Base-by-base conservation (phyloP, 1,284 basidiomycete genomes). In the Ustanciosporium gigantosporum region DNA sequence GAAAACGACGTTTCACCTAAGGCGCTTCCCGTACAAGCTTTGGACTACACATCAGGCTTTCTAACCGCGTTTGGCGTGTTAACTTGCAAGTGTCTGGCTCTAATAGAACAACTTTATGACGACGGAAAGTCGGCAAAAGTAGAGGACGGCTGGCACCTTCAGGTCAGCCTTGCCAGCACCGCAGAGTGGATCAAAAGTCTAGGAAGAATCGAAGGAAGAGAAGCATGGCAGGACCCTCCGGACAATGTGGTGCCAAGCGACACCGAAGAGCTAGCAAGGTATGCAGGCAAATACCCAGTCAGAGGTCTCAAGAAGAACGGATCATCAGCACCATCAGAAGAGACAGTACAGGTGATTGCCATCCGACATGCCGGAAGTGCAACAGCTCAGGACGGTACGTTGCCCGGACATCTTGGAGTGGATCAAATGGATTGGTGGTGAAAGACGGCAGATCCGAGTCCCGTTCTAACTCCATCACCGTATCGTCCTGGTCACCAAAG, bases 11-110 rank as follows among this genome's bases (percentile, higher is more conserved):
- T 84, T n/a, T 80, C 51, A 19, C 49, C 71, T 3, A 55, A 41
- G 36, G 31, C 83, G 3, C 74, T 87, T 20, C 86, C 86, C 0
- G 79, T 86, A 75, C 86, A 86, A 68, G 84, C 83, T 3, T 69
- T 87, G 2, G 85, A 87, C 64, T 85, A 87, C 56, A 82, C 83
- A 0, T 83, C 84, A 2, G 86, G 83, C 0, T 84, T 85, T 60
- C 70, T 87, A 22, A 80, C 87, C 11, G 82, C 84, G 16, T 58
- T 62, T 17, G 47, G 45, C 3, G 45, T 36, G 5, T 36, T 62
- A 15, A 40, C 53, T 3, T 43, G 35, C 17, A 47, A 43, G 41
- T 47, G 47, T 34, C 41, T 46, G 13, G 34, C 36, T 14, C 3
- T 52, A 1, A 15, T 59, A 19, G 40, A 47, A 8, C 43, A 34